A percentile compares a stretch with the other conserved stretches of the same genome.
phyloP scores from a whole-genome alignment of 129 eudicot genomes.

The Apium graveolens region DNA sequence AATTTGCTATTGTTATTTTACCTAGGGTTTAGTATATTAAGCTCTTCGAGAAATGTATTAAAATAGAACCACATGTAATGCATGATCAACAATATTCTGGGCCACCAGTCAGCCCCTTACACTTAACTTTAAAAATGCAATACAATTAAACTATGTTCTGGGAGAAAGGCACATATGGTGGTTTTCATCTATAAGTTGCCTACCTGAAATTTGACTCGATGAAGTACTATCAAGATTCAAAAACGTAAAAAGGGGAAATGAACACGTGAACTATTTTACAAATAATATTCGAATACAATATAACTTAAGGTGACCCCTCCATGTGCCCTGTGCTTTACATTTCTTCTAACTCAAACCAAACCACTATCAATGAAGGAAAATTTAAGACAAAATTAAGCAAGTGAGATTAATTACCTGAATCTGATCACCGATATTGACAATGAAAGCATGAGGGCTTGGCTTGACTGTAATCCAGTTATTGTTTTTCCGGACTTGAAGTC shows the following conservation, averaged over 20 bases:
- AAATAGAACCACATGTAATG: too few relatives aligned
- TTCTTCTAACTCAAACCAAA: background rate
- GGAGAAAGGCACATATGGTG: background rate
- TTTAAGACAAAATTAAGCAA: too few relatives aligned
- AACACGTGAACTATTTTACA: background rate
- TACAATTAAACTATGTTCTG: too few relatives aligned
- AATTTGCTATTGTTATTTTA: too few relatives aligned
- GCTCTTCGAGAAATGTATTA: background rate
- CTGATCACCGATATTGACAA: conserved; percentile 87
- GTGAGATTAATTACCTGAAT: conserved; percentile 51
- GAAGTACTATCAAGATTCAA: background rate
- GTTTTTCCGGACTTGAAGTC: conserved; percentile 62
- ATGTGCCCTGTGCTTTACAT: conserved; percentile 11
- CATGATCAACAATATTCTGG: too few relatives aligned
- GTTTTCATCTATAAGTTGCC: background rate
- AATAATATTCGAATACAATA: background rate
- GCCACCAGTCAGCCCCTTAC: too few relatives aligned
- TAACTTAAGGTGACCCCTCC: conserved; percentile 13
- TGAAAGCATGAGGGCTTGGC: conserved; percentile 73
- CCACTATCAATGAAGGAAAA: background rate
- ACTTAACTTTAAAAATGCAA: too few relatives aligned
- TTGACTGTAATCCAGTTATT: conserved; percentile 64
- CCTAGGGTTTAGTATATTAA: background rate
- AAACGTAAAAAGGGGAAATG: background rate
- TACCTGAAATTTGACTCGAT: background rate